These are phyloP conservation scores for Mortierella hygrophila DNA, from an alignment of 192 early-diverging fungal genomes.

Conservation along the genomic window DNA sequence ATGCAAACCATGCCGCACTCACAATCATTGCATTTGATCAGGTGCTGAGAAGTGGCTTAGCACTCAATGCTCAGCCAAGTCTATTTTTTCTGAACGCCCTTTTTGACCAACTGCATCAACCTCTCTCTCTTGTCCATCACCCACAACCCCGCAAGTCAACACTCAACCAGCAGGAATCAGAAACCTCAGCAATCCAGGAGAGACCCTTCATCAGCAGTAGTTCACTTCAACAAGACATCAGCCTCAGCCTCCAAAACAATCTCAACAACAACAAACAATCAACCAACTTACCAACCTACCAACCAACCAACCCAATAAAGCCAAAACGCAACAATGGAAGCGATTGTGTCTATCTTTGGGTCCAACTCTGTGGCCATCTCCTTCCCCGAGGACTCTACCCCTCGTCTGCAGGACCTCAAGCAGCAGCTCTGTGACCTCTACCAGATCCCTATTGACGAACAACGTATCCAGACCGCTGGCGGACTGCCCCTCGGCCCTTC, in stretches of 20 bases:
- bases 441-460: slow-evolving; percentile 56
- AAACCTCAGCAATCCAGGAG: too few relatives aligned
- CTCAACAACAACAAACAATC: too few relatives aligned
- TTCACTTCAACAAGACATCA: neutral
- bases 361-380: slow-evolving; percentile 41
- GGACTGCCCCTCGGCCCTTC: slow-evolving; percentile 46
- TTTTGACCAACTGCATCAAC: too few relatives aligned
- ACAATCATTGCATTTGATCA: too few relatives aligned
- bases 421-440: slow-evolving; percentile 38
- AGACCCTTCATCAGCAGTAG: neutral
- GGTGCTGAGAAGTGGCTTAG: neutral
- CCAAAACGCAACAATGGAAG: slow-evolving; percentile 25
- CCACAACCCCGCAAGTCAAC: too few relatives aligned
- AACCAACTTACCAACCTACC: too few relatives aligned
- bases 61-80: too few relatives aligned
- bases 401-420: slow-evolving; percentile 56
- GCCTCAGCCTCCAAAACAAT: too few relatives aligned
- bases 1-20: neutral
- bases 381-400: slow-evolving; percentile 27
- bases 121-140: too few relatives aligned
- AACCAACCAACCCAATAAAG: neutral
- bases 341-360: slow-evolving; percentile 48
- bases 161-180: too few relatives aligned
- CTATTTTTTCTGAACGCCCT: too few relatives aligned
- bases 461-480: slow-evolving; percentile 57